phyloP scores from a whole-genome alignment of 805 yeast genomes.

The Kodamaea kakaduensis region DNA sequence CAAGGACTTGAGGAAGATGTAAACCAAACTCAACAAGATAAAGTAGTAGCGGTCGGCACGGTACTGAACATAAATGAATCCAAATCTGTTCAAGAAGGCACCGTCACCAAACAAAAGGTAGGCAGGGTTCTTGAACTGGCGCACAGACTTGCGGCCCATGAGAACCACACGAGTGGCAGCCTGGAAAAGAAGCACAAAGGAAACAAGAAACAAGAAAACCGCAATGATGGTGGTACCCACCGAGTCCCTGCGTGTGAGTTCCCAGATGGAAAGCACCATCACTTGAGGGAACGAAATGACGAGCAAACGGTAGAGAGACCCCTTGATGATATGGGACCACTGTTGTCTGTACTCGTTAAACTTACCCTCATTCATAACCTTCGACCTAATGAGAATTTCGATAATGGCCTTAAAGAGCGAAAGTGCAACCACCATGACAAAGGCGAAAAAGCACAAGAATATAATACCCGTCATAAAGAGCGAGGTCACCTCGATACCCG shows the following conservation, averaged over 20 bases:
- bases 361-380: conserved; percentile 57
- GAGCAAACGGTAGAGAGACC: conserved; percentile 79
- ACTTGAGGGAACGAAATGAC: conserved; percentile 87
- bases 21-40: conserved; percentile 59
- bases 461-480: conserved; percentile 83
- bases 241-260: conserved; percentile 78
- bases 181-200: conserved; percentile 56
- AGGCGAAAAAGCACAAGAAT: conserved; percentile 75
- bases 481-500: conserved; percentile 81
- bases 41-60: conserved; percentile 86
- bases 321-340: conserved; percentile 84
- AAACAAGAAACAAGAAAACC: conserved; percentile 56
- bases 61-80: conserved; percentile 88
- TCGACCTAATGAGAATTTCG: conserved; percentile 59
- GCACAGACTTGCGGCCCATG: conserved; percentile 69
- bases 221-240: conserved; percentile 82
- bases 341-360: conserved; percentile 74
- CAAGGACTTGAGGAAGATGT: conserved; percentile 69
- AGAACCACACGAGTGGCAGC: conserved; percentile 72
- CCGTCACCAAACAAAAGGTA: conserved; percentile 84
- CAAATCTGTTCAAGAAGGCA: conserved; percentile 76
- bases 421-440: conserved; percentile 51
- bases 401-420: conserved; percentile 63
- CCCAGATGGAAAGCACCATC: conserved; percentile 81
- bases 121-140: conserved; percentile 85